Conservation (phyloP, 805 yeast species). For the Maudiozyma bulderi region DNA sequence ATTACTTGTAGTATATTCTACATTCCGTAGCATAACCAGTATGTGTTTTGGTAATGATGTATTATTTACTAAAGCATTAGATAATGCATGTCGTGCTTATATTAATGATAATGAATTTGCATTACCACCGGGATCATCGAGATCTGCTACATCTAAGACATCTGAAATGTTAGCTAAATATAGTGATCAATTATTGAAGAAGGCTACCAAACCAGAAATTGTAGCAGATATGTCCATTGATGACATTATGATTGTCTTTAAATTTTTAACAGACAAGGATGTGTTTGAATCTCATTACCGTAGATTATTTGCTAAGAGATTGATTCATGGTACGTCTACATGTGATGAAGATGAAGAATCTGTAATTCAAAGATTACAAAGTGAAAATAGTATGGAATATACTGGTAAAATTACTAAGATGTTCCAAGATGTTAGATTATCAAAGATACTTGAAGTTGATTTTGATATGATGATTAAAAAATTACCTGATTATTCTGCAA, state of each 20-base stretch:
- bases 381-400: conserved; percentile 84
- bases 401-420: conserved; percentile 89
- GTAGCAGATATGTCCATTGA: conserved; percentile 68
- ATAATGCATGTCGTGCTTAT: conserved; percentile 75
- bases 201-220: conserved; percentile 60
- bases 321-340: conserved; percentile 77
- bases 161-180: conserved; percentile 89
- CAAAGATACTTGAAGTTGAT: conserved; percentile 56
- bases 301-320: conserved; percentile 76
- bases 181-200: conserved; percentile 73
- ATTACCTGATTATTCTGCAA: conserved; percentile 24
- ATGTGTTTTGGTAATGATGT: conserved; percentile 53
- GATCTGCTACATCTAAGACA: conserved; percentile 57
- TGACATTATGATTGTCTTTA: conserved; percentile 79
- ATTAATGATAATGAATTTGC: conserved; percentile 81
- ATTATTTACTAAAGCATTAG: conserved; percentile 76
- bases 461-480: conserved; percentile 27
- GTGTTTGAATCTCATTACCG: conserved; percentile 91
- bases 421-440: conserved; percentile 88
- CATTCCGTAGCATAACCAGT: conserved; percentile 35
- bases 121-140: conserved; percentile 41
- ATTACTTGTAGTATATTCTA: conserved; percentile 57
- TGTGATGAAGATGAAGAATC: conserved; percentile 74
- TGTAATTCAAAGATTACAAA: conserved; percentile 76
- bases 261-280: conserved; percentile 86